Conservation (phyloP, 2,329 filamentous ascomycete genomes). For the Penicillium janthinellum region DNA sequence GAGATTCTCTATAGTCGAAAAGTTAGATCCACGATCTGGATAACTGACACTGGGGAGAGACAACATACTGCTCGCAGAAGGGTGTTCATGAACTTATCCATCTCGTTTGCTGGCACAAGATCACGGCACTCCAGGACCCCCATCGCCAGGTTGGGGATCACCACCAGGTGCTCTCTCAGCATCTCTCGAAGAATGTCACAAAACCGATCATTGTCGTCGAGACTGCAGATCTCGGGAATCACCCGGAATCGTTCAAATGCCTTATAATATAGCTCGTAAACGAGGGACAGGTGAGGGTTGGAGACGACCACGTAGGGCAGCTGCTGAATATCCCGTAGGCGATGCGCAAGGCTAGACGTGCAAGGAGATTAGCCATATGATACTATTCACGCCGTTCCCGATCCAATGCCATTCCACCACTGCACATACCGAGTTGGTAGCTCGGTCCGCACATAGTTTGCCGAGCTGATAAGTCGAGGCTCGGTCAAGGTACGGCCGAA, state of each 20-base stretch:
- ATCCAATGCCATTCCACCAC: background rate
- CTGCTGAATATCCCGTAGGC: conserved; percentile 95
- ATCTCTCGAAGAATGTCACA: conserved; percentile 79
- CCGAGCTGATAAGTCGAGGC: conserved; percentile 83
- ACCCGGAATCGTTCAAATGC: conserved; percentile 92
- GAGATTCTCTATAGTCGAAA: conserved; percentile 72
- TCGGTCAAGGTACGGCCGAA: conserved; percentile 94
- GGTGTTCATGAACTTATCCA: conserved; percentile 94
- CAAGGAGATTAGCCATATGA: background rate
- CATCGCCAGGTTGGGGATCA: conserved; percentile 93
- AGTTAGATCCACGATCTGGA: conserved; percentile 8
- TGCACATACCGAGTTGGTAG: conserved; percentile 72
- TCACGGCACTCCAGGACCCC: conserved; percentile 88
- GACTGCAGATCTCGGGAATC: conserved; percentile 76
- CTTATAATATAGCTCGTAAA: conserved; percentile 94
- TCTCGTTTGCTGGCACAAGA: conserved; percentile 75
- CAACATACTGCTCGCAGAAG: conserved; percentile 78
- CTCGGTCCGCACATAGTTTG: conserved; percentile 96
- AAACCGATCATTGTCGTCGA: conserved; percentile 87
- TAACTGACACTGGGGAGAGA: background rate
- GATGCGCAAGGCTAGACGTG: conserved; percentile 73
- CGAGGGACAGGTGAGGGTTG: conserved; percentile 90
- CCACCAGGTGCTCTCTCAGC: conserved; percentile 82
- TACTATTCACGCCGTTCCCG: too few relatives aligned
- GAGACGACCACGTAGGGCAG: conserved; percentile 93